phyloP scores from a whole-genome alignment of 2,329 filamentous ascomycete genomes.

The Parafenestella ontariensis region DNA sequence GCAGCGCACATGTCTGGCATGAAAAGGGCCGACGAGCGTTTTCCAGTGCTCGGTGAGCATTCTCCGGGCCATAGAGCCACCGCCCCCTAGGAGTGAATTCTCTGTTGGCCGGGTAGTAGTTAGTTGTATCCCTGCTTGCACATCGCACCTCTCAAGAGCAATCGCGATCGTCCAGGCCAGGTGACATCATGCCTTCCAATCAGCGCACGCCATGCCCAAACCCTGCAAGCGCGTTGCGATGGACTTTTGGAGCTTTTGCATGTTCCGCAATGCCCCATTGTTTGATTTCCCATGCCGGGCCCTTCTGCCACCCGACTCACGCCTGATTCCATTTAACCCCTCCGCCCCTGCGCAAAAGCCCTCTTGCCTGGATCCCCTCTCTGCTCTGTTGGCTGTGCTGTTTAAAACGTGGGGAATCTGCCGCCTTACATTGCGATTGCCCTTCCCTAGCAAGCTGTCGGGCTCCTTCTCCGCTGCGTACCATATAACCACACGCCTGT shows the following conservation, averaged over 20 bases:
- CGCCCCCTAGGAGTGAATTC: no score
- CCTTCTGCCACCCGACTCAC: background rate
- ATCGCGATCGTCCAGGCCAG: no score
- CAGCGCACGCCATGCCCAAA: background rate
- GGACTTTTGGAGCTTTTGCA: constrained; percentile 9
- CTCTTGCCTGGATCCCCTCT: background rate
- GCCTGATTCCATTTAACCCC: constrained; percentile 6
- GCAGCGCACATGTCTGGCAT: no score
- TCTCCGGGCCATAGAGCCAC: no score
- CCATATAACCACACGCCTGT: background rate
- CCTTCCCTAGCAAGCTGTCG: no score
- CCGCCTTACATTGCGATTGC: background rate
- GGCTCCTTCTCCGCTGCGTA: background rate
- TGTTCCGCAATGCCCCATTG: constrained; percentile 13
- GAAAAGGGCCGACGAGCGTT: no score
- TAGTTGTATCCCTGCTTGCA: no score
- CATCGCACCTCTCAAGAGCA: no score
- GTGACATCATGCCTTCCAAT: constrained; percentile 14
- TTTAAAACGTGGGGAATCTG: background rate
- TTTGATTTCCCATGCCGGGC: constrained; percentile 15
- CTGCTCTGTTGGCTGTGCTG: background rate
- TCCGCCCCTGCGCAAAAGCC: background rate
- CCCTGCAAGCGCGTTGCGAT: constrained; percentile 3
- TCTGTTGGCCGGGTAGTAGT: no score
- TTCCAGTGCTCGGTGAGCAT: background rate